Evolutionary conservation across 306 rosid genomes (phyloP).

Genomic region (Glycine tomentella): DNA sequence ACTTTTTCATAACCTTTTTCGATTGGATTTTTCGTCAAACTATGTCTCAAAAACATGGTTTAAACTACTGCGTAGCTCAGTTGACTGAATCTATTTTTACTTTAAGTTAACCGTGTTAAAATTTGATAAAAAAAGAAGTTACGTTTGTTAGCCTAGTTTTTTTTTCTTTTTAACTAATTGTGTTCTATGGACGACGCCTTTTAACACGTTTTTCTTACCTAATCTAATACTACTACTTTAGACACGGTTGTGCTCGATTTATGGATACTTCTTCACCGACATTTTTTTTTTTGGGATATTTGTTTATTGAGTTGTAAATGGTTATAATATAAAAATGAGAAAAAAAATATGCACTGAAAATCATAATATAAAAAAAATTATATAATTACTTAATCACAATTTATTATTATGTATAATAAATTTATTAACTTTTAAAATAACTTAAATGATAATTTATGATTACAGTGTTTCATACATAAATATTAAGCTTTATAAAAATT

Average conservation of each 20-base stretch:
- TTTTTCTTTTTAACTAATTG: not conserved
- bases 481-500: too few relatives aligned
- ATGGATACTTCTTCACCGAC: slow-evolving; percentile 22
- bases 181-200: not conserved
- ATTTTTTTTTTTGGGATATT: not conserved
- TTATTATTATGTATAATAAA: too few relatives aligned
- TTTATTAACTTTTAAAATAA: too few relatives aligned
- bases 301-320: not conserved
- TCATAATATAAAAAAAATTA: too few relatives aligned
- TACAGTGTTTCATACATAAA: too few relatives aligned
- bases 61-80: not conserved
- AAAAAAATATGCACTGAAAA: too few relatives aligned
- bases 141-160: not conserved
- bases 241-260: not conserved
- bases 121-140: too few relatives aligned
- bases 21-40: not conserved
- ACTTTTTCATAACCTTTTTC: not conserved
- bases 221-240: not conserved
- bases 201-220: slow-evolving; percentile 2
- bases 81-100: too few relatives aligned
- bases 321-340: too few relatives aligned
- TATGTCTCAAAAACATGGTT: not conserved
- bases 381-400: too few relatives aligned
- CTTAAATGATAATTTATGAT: too few relatives aligned
- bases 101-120: too few relatives aligned